Base-by-base conservation (phyloP, 768 basidiomycete species). In the Kwoniella dendrophila region DNA sequence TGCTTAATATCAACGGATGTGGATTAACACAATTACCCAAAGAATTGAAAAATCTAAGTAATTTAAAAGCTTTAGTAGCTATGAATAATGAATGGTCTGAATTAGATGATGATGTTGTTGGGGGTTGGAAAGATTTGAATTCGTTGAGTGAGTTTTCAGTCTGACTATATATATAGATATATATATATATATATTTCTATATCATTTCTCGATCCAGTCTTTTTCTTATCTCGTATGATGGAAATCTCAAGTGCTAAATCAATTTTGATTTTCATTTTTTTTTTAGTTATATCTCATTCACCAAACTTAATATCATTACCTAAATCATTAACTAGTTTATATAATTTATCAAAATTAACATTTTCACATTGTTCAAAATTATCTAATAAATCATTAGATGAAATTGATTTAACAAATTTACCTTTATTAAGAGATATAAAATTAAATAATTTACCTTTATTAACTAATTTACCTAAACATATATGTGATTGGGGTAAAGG, bases 281-380 rank as follows among this genome's bases (percentile, higher is more conserved):
- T 32, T 18, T 26, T 24, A 33, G 74, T 76, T 60, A 52, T 73
- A 4, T 76, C 74, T 1, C 74, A 76, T 34, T 76, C 74, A 20
- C 66, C 70, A 2, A 64, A 64, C n/a, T 67, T 76, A 18, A 54
- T 56, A 0, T 12, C 56, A 4, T 55, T 76, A 4, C 74, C 74
- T 8, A 2, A 50, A 5, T 32, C 66, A 12, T 59, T 76, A 0
- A 58, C 62, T 0, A 30, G 43, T 0, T 40, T 68, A 1, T 36
- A 53, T 30, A 67, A 76, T 33, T 68, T 76, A 27, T 68, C 72
- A 43, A 76, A 76, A 51, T 63, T 76, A 56, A 73, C 74, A 1
- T 73, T 72, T 56, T 76, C 74, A 6, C 74, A 76, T 50, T 76
- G 72, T 40, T 70, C 74, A 18, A 54, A 56, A 20, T 56, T 76